These are phyloP conservation scores for Ogataea nonfermentans DNA, from an alignment of 805 yeast species.

Conservation along the genomic window DNA sequence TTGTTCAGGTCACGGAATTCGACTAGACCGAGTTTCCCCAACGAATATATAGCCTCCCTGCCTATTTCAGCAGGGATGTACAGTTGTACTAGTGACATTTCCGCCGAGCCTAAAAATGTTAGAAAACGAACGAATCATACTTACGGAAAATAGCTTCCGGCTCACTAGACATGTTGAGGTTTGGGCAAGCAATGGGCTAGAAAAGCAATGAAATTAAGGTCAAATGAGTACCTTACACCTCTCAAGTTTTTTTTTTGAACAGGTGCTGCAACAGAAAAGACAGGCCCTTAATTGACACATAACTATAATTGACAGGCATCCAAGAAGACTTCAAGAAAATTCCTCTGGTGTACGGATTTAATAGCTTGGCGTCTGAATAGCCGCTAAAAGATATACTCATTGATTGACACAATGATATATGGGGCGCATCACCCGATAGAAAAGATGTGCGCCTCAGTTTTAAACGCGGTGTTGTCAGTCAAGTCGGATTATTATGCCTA, in stretches of 20 bases:
- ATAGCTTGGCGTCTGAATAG: not conserved
- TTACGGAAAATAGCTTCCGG: slow-evolving; percentile 34
- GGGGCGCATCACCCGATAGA: no score
- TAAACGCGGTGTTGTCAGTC: no score
- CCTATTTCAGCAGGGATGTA: slow-evolving; percentile 89
- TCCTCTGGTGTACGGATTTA: slow-evolving; percentile 1
- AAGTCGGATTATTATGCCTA: no score
- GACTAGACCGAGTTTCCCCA: slow-evolving; percentile 81
- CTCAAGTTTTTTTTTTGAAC: slow-evolving; percentile 1
- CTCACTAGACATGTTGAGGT: slow-evolving; percentile 13
- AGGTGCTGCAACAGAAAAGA: slow-evolving; percentile 8
- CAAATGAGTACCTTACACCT: not conserved
- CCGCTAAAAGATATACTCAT: not conserved
- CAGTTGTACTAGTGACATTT: slow-evolving; percentile 89
- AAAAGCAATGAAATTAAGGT: slow-evolving; percentile 2
- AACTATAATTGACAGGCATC: not conserved
- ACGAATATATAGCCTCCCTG: slow-evolving; percentile 77
- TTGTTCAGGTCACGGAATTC: slow-evolving; percentile 90
- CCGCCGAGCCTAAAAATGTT: slow-evolving; percentile 71
- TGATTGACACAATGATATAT: no score
- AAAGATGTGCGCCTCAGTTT: no score
- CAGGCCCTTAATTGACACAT: not conserved
- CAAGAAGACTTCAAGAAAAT: not conserved
- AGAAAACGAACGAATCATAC: slow-evolving; percentile 9
- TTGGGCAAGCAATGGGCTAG: slow-evolving; percentile 5